Conservation (phyloP, 352 stramenopile genomes). For the Pythium biforme region DNA sequence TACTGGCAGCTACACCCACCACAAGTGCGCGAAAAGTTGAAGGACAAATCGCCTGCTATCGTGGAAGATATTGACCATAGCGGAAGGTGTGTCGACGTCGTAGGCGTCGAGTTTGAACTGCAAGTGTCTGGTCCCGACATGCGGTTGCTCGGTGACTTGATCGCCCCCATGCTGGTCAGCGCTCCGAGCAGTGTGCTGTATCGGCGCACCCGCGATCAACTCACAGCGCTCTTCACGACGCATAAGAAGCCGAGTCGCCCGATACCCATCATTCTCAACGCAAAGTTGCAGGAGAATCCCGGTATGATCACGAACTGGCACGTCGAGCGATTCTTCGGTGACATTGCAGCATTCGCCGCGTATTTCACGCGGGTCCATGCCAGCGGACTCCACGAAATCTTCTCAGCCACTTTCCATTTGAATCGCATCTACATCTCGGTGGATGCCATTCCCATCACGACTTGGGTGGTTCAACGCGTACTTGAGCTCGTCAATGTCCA, state of each 20-base stretch:
- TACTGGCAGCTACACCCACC: slow-evolving; percentile 2
- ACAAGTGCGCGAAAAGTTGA: background rate
- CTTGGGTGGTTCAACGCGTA: slow-evolving; percentile 4
- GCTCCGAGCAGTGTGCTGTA: background rate
- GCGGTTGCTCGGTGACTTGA: background rate
- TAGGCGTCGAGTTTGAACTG: slow-evolving; percentile 9
- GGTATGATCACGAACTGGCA: background rate
- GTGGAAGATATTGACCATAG: slow-evolving; percentile 3
- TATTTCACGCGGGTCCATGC: background rate
- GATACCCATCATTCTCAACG: background rate
- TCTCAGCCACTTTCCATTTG: background rate
- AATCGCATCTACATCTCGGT: slow-evolving; percentile 4
- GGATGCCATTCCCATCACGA: background rate
- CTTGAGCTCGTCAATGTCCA: background rate
- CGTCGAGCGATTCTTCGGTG: slow-evolving; percentile 11
- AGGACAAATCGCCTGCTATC: background rate
- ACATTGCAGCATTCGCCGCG: slow-evolving; percentile 1
- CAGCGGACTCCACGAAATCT: background rate
- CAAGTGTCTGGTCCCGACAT: background rate
- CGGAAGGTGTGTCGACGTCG: slow-evolving; percentile 1
- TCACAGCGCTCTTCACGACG: background rate
- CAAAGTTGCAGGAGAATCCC: background rate
- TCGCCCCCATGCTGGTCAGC: background rate
- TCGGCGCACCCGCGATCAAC: background rate
- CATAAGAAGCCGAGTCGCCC: background rate